A percentile compares a stretch with the other conserved stretches of the same genome.
Conservation (phyloP, 148 eudicot species). For the Suaeda aralocaspica region DNA sequence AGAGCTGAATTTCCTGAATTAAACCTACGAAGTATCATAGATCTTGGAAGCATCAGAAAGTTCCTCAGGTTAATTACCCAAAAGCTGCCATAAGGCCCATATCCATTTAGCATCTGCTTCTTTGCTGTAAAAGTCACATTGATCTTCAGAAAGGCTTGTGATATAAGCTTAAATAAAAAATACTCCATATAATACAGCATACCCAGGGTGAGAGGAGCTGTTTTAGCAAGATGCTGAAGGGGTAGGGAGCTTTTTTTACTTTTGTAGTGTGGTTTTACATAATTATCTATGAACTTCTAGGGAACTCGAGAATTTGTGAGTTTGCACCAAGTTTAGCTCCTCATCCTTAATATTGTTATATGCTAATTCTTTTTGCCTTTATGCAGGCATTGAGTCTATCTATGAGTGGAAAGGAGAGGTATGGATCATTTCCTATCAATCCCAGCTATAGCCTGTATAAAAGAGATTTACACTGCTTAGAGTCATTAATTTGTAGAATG, state of each 20-base stretch:
- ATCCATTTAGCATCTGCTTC: background rate
- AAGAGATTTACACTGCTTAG: background rate
- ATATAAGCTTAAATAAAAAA: too few species aligned
- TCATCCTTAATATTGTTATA: background rate
- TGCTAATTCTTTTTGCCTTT: background rate
- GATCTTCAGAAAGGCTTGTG: background rate
- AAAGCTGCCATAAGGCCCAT: too few species aligned
- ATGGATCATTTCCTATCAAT: conserved; percentile 15
- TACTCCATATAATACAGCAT: background rate
- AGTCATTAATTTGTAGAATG: background rate
- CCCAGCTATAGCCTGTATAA: background rate
- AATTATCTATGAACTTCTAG: background rate
- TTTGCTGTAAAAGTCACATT: background rate
- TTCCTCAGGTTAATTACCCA: too few species aligned
- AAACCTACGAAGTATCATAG: background rate
- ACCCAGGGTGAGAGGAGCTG: background rate
- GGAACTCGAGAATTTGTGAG: background rate
- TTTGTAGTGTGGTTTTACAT: background rate
- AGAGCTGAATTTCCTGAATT: background rate
- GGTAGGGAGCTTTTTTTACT: background rate
- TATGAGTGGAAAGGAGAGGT: conserved; percentile 96
- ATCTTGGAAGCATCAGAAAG: background rate
- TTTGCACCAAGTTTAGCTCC: background rate
- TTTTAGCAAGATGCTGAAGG: too few species aligned
- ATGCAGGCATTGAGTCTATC: conserved; percentile 82